These are phyloP conservation scores for Cryptosporidium bovis DNA, from an alignment of 169 alveolate species.

Conservation along the genomic window DNA sequence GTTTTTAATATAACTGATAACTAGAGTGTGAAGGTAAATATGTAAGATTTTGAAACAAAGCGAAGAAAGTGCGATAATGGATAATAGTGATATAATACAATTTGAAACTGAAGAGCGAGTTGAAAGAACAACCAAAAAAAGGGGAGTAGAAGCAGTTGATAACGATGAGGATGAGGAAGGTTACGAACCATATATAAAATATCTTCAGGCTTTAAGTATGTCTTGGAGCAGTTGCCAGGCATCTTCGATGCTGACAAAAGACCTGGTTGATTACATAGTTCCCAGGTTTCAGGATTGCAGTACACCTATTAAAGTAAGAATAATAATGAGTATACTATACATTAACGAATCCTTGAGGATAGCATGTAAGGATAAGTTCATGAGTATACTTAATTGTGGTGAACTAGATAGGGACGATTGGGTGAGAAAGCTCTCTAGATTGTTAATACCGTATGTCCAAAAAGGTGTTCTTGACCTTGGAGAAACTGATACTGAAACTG, in stretches of 20 bases:
- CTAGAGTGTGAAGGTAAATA: not conserved
- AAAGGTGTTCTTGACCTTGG: slow-evolving; percentile 88
- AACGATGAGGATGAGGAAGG: slow-evolving; percentile 62
- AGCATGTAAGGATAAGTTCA: slow-evolving; percentile 38
- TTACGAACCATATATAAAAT: slow-evolving; percentile 67
- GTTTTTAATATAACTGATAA: no score
- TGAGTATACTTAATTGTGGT: slow-evolving; percentile 80
- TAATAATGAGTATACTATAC: slow-evolving; percentile 83
- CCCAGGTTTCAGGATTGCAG: slow-evolving; percentile 84
- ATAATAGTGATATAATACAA: not conserved
- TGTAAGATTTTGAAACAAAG: not conserved
- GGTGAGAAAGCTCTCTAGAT: slow-evolving; percentile 89
- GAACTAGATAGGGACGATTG: slow-evolving; percentile 91
- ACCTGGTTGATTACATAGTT: slow-evolving; percentile 80
- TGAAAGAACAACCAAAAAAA: not conserved
- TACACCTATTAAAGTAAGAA: slow-evolving; percentile 86
- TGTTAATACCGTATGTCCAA: slow-evolving; percentile 85
- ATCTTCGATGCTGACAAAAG: slow-evolving; percentile 81
- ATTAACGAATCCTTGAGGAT: slow-evolving; percentile 81
- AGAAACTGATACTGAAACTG: slow-evolving; percentile 90
- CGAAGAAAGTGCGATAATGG: not conserved
- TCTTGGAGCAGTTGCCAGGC: slow-evolving; percentile 89
- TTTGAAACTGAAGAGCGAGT: not conserved
- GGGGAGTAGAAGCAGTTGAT: not conserved
- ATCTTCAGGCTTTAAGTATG: slow-evolving; percentile 60